phyloP scores from a whole-genome alignment of 306 rosid species.

The Pyrus betulifolia region DNA sequence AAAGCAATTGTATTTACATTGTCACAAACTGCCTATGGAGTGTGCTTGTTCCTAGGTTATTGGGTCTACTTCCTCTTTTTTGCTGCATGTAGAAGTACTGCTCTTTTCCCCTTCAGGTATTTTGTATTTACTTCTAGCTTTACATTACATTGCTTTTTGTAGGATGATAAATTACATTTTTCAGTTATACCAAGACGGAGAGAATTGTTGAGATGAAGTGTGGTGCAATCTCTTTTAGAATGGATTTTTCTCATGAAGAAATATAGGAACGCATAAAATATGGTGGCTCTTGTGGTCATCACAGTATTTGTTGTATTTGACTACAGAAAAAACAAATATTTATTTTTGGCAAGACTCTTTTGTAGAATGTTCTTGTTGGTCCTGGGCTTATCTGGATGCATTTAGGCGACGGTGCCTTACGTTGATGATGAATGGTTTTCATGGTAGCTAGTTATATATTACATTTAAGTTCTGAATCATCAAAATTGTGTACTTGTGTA shows the following conservation, averaged over 20 bases:
- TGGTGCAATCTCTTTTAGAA: background rate
- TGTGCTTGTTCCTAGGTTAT: conserved; percentile 74
- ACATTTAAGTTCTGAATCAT: background rate
- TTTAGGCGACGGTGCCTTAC: no score
- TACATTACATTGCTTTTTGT: background rate
- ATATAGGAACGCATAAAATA: background rate
- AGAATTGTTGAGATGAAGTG: background rate
- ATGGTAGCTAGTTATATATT: background rate
- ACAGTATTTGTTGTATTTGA: background rate
- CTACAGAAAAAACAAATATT: background rate
- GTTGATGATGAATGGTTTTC: background rate
- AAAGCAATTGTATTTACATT: conserved; percentile 67
- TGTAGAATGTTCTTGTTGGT: background rate
- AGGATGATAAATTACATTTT: background rate
- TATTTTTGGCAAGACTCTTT: background rate
- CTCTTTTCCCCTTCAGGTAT: conserved; percentile 84
- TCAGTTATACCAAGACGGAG: background rate
- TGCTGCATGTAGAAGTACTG: conserved; percentile 34
- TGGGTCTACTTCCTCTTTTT: conserved; percentile 73
- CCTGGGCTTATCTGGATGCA: background rate
- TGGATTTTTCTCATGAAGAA: background rate
- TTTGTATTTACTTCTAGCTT: conserved; percentile 2
- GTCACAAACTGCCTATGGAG: conserved; percentile 89
- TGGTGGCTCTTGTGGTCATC: background rate
- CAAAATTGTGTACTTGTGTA: background rate